phyloP scores from a whole-genome alignment of 306 rosid genomes.

The Corylus avellana region DNA sequence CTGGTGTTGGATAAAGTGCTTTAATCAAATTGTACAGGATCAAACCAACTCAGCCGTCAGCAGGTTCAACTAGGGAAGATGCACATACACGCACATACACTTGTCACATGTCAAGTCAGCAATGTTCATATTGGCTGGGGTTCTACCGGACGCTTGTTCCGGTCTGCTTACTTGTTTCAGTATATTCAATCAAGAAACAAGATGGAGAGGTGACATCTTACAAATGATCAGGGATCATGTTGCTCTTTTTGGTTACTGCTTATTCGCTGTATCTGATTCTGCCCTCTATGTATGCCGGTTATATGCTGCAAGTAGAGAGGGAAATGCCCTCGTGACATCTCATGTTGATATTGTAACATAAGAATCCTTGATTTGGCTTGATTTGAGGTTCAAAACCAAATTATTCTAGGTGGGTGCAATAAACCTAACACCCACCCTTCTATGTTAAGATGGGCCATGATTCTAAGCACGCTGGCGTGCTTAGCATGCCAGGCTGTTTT shows the following conservation, averaged over 20 bases:
- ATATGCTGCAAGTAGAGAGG: not conserved
- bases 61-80: not conserved
- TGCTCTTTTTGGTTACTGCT: not conserved
- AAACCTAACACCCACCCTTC: not conserved
- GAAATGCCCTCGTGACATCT: not conserved
- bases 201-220: conserved; percentile 4
- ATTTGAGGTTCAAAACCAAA: not conserved
- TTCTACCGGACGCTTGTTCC: not conserved
- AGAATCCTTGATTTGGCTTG: not conserved
- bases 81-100: not conserved
- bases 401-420: not conserved
- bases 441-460: not conserved
- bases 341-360: not conserved
- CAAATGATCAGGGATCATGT: not conserved
- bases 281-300: not conserved
- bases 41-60: not conserved
- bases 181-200: not conserved
- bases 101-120: not conserved
- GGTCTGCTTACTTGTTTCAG: not conserved
- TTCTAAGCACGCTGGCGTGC: no score
- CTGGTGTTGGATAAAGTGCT: not conserved
- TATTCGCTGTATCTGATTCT: not conserved
- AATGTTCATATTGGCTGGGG: not conserved
- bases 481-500: no score
- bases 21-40: not conserved